Evolutionary conservation across 768 basidiomycete genomes (phyloP), one percentile per base, ranked within the genome.

Genomic region (Kwoniella newhampshirensis): DNA sequence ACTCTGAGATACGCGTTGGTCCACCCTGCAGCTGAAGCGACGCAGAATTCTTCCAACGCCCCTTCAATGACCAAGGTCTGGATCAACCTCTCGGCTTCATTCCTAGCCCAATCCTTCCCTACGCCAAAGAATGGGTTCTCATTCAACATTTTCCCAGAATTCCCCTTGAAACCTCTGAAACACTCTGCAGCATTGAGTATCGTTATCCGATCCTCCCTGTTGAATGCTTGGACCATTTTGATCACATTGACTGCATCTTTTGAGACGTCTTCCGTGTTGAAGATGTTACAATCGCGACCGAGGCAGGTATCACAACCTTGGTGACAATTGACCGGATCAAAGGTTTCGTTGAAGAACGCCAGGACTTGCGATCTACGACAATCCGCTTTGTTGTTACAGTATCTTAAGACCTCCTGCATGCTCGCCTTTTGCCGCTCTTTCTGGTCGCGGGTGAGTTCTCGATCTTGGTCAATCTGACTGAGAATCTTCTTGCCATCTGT

Each of bases 321-420:
- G 35, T 82, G 75, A 70, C 96, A 99, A 15, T 83, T 63, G 23
- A 72, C 77, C 28, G 81, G 78, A 58, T 86, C 82, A 76, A 97
- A 97, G 8, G 79, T 78, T 73, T 99, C 89, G 60, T 84, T 85
- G 66, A 96, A 98, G 75, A 89, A 89, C n/a, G 82, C 81, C 17
- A 99, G 82, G n/a, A 97, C 79, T 64, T 90, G 88, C 4, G 83
- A 81, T 2, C 96, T 86, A 13, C 96, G 86, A 68, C 96, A 99
- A 63, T 88, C 87, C 25, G 86, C 83, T 47, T 84, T 81, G 75
- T 96, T 91, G 56, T 77, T 71, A 75, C 89, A 92, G 77, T 86
- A 99, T 56, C 83, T 79, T n/a, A 86, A 81, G 48, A 99, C 89
- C 13, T 82, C 82, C 2, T 80, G 78, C 28, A 87, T 80, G 11